Evolutionary conservation across 306 rosid genomes (phyloP).

Genomic region (Arachis hypogaea): DNA sequence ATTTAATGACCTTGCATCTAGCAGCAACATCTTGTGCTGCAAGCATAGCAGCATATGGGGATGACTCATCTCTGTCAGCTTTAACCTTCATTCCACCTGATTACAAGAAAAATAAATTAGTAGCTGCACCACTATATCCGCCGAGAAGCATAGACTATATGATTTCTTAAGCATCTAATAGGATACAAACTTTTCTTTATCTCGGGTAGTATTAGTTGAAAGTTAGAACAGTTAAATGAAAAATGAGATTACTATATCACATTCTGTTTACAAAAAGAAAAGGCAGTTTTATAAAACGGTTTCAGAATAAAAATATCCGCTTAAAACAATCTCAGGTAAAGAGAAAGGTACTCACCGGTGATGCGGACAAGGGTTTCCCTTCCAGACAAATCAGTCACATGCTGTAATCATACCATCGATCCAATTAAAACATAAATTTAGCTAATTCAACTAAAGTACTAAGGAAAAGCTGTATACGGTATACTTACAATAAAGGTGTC

Average conservation of each 20-base stretch:
- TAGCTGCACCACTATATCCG: background rate
- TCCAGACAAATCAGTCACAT: slow-evolving; percentile 83
- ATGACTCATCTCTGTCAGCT: slow-evolving; percentile 86
- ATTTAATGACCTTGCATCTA: slow-evolving; percentile 66
- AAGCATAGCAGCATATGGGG: slow-evolving; percentile 93
- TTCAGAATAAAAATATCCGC: too few species aligned
- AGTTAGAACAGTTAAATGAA: too few species aligned
- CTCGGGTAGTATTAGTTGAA: too few species aligned
- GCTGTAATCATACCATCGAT: slow-evolving; percentile 50
- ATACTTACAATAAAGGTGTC: slow-evolving; percentile 78
- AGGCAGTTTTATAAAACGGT: too few species aligned
- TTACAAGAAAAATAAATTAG: background rate
- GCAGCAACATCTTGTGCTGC: slow-evolving; percentile 87
- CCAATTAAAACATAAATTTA: background rate
- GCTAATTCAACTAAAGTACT: background rate
- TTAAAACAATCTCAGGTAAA: too few species aligned
- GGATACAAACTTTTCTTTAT: too few species aligned
- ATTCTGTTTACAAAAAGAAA: too few species aligned
- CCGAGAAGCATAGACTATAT: too few species aligned
- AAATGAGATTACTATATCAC: too few species aligned
- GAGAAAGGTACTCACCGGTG: slow-evolving; percentile 54
- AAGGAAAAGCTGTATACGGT: too few species aligned
- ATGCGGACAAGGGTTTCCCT: slow-evolving; percentile 84
- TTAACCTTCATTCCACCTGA: slow-evolving; percentile 95
- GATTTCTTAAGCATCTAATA: too few species aligned